Evolutionary conservation across 2,329 filamentous ascomycete species (phyloP), one percentile per base, ranked within the genome.

Genomic region (Gnomoniopsis sp.): DNA sequence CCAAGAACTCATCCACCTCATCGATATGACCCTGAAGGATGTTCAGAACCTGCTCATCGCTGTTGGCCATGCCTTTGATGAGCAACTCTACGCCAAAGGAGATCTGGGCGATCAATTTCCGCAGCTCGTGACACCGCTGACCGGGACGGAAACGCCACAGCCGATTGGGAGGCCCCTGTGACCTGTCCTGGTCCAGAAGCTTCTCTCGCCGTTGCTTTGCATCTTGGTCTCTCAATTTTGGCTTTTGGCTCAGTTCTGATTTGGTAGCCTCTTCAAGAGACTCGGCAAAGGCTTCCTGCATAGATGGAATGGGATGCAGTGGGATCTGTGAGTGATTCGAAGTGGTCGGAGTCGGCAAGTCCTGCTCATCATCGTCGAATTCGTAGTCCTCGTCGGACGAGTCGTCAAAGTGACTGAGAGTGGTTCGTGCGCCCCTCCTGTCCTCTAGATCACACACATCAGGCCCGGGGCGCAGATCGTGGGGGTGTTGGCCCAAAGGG

Each of bases 21-120:
- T 96, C 90, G 61, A 98, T 95, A 72, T 98, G 93, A 15, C 85
- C 87, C 69, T 97, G 91, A 57, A 98, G 79, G 55, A 98, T 98
- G 64, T 83, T 87, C 63, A 96, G 88, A 14, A 97, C 93, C 70
- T 96, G 90, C 36, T 86, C 81, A 65, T 96, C 90, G 65, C 91
- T 96, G 73, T 93, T 96, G 55, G 95, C 93, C 71, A 96, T 85
- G 61, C 88, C 87, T 67, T 93, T 88, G 57, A 96, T 85, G 58
- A 98, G 76, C 48, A 98, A 79, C 71, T 97, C 93, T 41, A 98
- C 88, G 21, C 95, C 93, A 72, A 98, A 98, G 1, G 91, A 88
- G 65, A 98, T 93, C 73, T 98, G 93, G 17, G 93, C 88, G 69
- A 96, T 84, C 51, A 97, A 84, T 75, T 97, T 97, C 79, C 88